Evolutionary conservation across 306 rosid genomes (phyloP), one percentile per base, ranked within the genome.

Genomic region (Canavalia gladiata): DNA sequence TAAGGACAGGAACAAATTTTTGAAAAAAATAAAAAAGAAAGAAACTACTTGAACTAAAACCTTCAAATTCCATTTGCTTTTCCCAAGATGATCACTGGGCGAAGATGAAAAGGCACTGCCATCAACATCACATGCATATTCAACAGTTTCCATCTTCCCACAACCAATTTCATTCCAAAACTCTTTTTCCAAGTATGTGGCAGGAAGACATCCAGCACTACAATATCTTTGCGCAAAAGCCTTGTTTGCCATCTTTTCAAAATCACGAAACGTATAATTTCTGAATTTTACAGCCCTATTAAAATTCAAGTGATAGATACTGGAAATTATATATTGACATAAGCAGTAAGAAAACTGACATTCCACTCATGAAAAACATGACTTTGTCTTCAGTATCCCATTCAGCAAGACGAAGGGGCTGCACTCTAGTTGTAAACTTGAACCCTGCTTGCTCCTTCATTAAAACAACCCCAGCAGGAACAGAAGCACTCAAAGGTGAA

Each of bases 191-290:
- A 92, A 41, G 75, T 85, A 88, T 60, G 87, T 8, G 59, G 93
- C 85, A n/a, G 97, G 93, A 77, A 92, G 97, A 72, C 89, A 59
- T 49, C 91, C 89, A 39, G 90, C 69, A 82, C 97, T 89, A 84
- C 85, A 87, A 82, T 92, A 92, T 88, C 92, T 87, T 80, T 88
- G 90, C 6, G 87, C 82, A 84, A 88, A 92, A 75, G 89, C 89
- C 87, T 89, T 92, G 92, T 90, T 90, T 31, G 97, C 97, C 95
- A 92, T 89, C 84, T 92, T 92, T 87, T 92, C 95, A 30, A 85
- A 90, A 58, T 92, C 95, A 42, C 86, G 89, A 68, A 92, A 92
- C 57, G 92, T 87, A 80, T 92, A 92, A 79, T 89, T 89, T 87
- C 97, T 92, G 90, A 74, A 82, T 80, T 50, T 35, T 62, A 76